Evolutionary conservation across 495 filamentous ascomycete genomes (phyloP).

Genomic region (Coniosporium apollinis): DNA sequence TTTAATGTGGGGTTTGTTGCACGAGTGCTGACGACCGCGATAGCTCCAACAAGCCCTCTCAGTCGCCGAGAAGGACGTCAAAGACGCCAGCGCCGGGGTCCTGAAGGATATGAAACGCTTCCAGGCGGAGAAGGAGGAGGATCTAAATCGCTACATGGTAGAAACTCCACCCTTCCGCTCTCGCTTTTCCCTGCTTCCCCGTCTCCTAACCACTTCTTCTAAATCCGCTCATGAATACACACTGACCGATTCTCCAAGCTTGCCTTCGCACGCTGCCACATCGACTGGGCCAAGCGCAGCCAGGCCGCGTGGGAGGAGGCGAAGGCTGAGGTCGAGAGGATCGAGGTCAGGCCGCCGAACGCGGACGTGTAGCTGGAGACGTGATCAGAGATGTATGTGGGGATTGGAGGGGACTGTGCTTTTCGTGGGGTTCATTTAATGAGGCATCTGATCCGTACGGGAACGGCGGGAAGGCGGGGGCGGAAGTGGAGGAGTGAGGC

Average conservation of each 20-base stretch:
- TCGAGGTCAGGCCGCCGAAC: constrained; percentile 32
- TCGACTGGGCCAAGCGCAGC: constrained; percentile 97
- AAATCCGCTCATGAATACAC: constrained; percentile 4
- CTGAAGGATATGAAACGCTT: constrained; percentile 82
- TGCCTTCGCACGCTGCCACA: constrained; percentile 81
- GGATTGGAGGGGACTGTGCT: no score
- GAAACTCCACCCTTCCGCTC: constrained; percentile 17
- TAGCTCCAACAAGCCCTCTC: constrained; percentile 78
- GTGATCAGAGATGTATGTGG: no score
- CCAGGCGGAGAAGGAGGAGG: constrained; percentile 84
- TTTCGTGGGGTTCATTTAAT: no score
- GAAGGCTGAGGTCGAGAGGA: constrained; percentile 81
- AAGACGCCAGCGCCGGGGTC: constrained; percentile 72
- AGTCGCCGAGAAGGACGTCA: constrained; percentile 77
- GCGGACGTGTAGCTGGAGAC: no score
- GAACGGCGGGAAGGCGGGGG: no score
- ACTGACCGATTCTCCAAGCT: no score
- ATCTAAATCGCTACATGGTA: constrained; percentile 91
- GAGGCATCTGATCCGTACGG: no score
- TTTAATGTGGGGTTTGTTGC: not conserved
- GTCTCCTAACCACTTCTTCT: constrained; percentile 8
- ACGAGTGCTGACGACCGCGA: not conserved
- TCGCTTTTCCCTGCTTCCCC: not conserved
- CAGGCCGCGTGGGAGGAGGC: constrained; percentile 94
- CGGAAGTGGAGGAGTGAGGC: no score